Evolutionary conservation across 768 basidiomycete genomes (phyloP), one percentile per base, ranked within the genome.

Genomic region (Rhodotorula sphaerocarpa): DNA sequence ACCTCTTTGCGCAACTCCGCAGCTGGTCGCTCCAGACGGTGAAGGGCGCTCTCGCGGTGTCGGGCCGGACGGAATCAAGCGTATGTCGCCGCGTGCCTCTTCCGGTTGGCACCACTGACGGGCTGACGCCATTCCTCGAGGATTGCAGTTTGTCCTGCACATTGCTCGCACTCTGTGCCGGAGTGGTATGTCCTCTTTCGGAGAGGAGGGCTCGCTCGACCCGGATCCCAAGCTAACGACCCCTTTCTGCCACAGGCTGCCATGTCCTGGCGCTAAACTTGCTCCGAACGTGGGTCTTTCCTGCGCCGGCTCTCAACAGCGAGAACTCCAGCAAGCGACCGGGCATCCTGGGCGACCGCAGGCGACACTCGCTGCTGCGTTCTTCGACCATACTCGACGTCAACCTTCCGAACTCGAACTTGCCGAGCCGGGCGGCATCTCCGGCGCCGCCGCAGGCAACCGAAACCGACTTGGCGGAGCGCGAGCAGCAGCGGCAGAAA

Each of bases 11-110:
- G 15, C 87, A 95, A 66, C 78, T 99, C 58, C 85, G 88, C 67
- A 83, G 85, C 36, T 92, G 87, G 78, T 91, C 91, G 0, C 76
- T 97, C 31, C 93, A 97, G 78, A 85, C 93, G 7, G 87, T 87
- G 3, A 86, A 91, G 73, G 93, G 93, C 20, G 90, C 88, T 0
- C 90, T 85, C 70, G 88, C 92, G 71, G 90, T 96, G 33, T 85
- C 88, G 0, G 87, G 86, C 23, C 81, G 82, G 48, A 83, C 84
- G 18, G 93, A 99, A 73, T 96, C 92, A 76, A 91, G 88, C 73
- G 65, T 67, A 45, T 18, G 65, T 46, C 3, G n/a, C 18, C 25
- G n/a, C 42, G 3, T 18, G 21, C 34, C 28, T 15, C 20, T 28
- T 27, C n/a, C 11, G 23, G 33, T 16, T 31, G 7, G 2, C 14